Evolutionary conservation across 306 rosid species (phyloP), one percentile per base, ranked within the genome.

Genomic region (Prunus davidiana): DNA sequence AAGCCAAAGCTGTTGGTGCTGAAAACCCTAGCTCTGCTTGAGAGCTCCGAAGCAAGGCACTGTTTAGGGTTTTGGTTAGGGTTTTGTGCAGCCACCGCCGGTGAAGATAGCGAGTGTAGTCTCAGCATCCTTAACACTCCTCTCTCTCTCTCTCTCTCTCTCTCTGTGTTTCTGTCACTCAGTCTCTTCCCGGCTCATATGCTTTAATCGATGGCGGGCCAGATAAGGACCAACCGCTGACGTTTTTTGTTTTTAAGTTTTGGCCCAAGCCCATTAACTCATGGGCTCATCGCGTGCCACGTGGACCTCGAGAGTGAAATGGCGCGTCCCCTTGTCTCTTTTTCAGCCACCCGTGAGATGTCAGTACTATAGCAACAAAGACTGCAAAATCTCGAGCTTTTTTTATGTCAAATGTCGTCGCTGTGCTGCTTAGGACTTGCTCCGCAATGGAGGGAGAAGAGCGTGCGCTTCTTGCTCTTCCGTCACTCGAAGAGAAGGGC

Each of bases 61-160:
- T 47, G 76, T 19, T 62, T 72, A 49, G 86, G 77, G 75, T 66
- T 79, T 58, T 47, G 76, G 15, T 62, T 72, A 54, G 86, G 77
- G 75, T 66, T 79, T 58, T 69, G 90, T 46, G 81, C 62, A 52
- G 89, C 67, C 79, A 76, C 51, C 3, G 73, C 51, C 4, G 83
- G 20, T 10, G 82, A 75, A 76, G 88, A 84, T 62, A 83, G 81
- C 1, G 82, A 80, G 76, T 83, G 84, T 34, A 84, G 83, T 46
- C 77, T 84, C 72, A 77, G 79, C 97, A 86, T 86, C 55, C 30
- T 76, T 73, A 61, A 41, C 63, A 16, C 58, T 28, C 34, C 27
- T 19, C 10, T 41, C 46, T 58, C 43, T 15, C 62, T 24, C 47
- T 20, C 24, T 22, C 24, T 15, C 62, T 24, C 47, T 20, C 24